Percentiles rank a stretch among this genome's conserved stretches.
phyloP scores from a whole-genome alignment of 2,329 filamentous ascomycete genomes.

The Elsinoe perseae region DNA sequence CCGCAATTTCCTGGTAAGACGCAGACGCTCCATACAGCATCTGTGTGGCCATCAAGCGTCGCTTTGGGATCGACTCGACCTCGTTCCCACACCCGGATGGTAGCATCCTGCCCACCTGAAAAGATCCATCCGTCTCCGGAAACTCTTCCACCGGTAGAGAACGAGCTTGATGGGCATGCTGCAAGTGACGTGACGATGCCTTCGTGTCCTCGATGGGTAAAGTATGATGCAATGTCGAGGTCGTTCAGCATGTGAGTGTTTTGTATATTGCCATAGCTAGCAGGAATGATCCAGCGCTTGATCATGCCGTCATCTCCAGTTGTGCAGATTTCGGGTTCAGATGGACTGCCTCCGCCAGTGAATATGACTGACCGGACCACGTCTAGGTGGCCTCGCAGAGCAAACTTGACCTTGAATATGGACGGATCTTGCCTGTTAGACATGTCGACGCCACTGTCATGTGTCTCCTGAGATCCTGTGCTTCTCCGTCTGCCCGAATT shows the following conservation, averaged over 20 bases:
- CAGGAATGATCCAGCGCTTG: slow-evolving; percentile 92
- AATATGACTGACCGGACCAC: slow-evolving; percentile 93
- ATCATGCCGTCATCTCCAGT: slow-evolving; percentile 91
- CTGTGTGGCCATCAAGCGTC: slow-evolving; percentile 85
- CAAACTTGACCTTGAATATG: slow-evolving; percentile 88
- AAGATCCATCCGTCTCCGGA: slow-evolving; percentile 97
- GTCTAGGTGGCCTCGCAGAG: slow-evolving; percentile 83
- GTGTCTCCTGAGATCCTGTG: slow-evolving; percentile 57
- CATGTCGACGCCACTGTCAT: slow-evolving; percentile 36
- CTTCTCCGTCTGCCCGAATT: slow-evolving; percentile 57
- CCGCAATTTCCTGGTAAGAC: slow-evolving; percentile 79
- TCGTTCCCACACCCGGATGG: slow-evolving; percentile 89
- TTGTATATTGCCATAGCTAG: slow-evolving; percentile 59
- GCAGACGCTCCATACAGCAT: slow-evolving; percentile 92
- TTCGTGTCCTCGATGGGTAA: slow-evolving; percentile 90
- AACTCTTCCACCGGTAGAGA: slow-evolving; percentile 78
- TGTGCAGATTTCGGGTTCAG: slow-evolving; percentile 94
- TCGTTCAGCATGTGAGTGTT: slow-evolving; percentile 56
- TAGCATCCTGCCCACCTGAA: slow-evolving; percentile 89
- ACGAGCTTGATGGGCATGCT: slow-evolving; percentile 80
- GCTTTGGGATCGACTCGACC: slow-evolving; percentile 92
- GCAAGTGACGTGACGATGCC: slow-evolving; percentile 81
- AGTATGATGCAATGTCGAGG: slow-evolving; percentile 85
- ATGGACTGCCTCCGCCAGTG: slow-evolving; percentile 88
- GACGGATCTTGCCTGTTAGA: slow-evolving; percentile 56